These are phyloP conservation scores for Cercospora zeina DNA, from an alignment of 2,329 filamentous ascomycete species.

Conservation along the genomic window DNA sequence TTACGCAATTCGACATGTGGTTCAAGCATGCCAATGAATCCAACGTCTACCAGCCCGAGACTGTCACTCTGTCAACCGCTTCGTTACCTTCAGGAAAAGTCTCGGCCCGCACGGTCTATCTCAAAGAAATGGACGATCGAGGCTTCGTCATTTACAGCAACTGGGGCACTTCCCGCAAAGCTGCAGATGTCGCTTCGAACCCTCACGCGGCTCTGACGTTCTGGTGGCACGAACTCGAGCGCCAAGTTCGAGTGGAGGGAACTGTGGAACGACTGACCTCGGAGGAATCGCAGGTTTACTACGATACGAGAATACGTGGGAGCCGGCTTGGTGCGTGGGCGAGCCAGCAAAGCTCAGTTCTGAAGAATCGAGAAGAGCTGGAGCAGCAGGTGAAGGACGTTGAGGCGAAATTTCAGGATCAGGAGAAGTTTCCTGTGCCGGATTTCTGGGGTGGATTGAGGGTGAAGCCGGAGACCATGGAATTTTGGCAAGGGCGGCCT, in stretches of 20 bases:
- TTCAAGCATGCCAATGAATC: conserved; percentile 69
- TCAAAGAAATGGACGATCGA: conserved; percentile 83
- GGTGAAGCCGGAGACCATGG: conserved; percentile 79
- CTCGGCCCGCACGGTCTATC: conserved; percentile 81
- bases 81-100: conserved; percentile 79
- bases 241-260: conserved; percentile 90
- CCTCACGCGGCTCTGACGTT: conserved; percentile 81
- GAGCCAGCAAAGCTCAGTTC: conserved; percentile 78
- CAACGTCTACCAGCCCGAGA: conserved; percentile 74
- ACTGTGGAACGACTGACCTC: conserved; percentile 62
- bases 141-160: conserved; percentile 96
- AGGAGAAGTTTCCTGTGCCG: conserved; percentile 82
- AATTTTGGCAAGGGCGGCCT: conserved; percentile 94
- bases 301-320: conserved; percentile 68
- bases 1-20: conserved; percentile 86
- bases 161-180: conserved; percentile 73
- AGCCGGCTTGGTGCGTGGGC: conserved; percentile 91
- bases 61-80: conserved; percentile 83
- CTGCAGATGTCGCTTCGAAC: conserved; percentile 69
- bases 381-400: conserved; percentile 75
- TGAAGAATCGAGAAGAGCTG: conserved; percentile 69
- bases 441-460: conserved; percentile 93
- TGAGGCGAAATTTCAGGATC: conserved; percentile 71
- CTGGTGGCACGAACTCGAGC: conserved; percentile 82
- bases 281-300: conserved; percentile 71